phyloP scores from a whole-genome alignment of 2,329 filamentous ascomycete genomes.

The Aspergillus japonicus region DNA sequence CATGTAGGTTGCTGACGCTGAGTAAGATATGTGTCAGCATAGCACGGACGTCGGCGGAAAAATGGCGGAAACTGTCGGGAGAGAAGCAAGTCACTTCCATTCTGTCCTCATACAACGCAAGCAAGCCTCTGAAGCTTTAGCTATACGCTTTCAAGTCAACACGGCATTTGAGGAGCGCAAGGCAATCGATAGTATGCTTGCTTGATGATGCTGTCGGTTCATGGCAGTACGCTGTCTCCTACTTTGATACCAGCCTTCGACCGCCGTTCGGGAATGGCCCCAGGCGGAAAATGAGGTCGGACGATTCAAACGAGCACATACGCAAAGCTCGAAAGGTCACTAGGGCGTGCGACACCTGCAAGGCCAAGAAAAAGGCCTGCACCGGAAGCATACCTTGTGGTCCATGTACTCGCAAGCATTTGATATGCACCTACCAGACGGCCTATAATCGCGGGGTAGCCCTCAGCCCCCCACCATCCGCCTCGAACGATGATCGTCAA shows the following conservation, averaged over 20 bases:
- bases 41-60: background rate
- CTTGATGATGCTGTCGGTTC: background rate
- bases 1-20: background rate
- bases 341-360: constrained; percentile 27
- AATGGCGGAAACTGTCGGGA: background rate
- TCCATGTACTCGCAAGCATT: constrained; percentile 18
- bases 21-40: background rate
- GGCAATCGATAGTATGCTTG: background rate
- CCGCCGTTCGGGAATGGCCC: no score
- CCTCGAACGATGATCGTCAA: background rate
- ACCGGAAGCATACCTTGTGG: constrained; percentile 24
- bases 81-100: background rate
- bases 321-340: constrained; percentile 26
- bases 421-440: constrained; percentile 21
- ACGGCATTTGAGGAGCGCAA: background rate
- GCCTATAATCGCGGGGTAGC: constrained; percentile 25
- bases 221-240: background rate
- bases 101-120: background rate
- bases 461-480: constrained; percentile 19
- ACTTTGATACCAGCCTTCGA: no score
- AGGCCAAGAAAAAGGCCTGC: constrained; percentile 26
- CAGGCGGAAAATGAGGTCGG: no score
- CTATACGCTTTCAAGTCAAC: background rate
- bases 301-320: background rate
- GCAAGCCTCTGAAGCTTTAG: background rate